These are phyloP conservation scores for Amniculicola lignicola DNA, from an alignment of 495 filamentous ascomycete species.

Conservation along the genomic window DNA sequence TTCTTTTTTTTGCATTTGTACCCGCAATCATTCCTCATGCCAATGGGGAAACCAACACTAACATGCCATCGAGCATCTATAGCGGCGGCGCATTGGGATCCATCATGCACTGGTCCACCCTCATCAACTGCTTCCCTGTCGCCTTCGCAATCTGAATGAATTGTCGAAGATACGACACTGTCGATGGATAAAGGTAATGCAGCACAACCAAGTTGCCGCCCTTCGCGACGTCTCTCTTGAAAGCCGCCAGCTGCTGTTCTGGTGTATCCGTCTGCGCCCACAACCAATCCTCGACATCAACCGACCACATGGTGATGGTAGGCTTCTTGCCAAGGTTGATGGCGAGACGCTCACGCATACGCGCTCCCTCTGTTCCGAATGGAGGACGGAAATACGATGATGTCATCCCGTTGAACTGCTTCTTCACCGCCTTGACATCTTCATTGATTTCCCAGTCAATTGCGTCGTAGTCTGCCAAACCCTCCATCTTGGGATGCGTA, in stretches of 20 bases:
- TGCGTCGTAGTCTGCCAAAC: slow-evolving; percentile 51
- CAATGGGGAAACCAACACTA: too few species aligned
- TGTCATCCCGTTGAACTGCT: slow-evolving; percentile 42
- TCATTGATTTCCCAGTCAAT: slow-evolving; percentile 71
- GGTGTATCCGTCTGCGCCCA: slow-evolving; percentile 66
- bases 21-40: too few species aligned
- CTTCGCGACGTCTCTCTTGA: slow-evolving; percentile 60
- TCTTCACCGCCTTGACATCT: slow-evolving; percentile 56
- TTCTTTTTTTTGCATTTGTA: too few species aligned
- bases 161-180: slow-evolving; percentile 63
- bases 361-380: slow-evolving; percentile 70
- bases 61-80: too few species aligned
- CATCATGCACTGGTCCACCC: slow-evolving; percentile 75
- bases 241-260: slow-evolving; percentile 71
- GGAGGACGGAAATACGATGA: slow-evolving; percentile 68
- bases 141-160: slow-evolving; percentile 67
- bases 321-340: slow-evolving; percentile 50
- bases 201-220: slow-evolving; percentile 74
- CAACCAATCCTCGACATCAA: slow-evolving; percentile 77
- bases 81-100: slow-evolving; percentile 62
- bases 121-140: slow-evolving; percentile 67
- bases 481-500: slow-evolving; percentile 74
- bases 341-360: slow-evolving; percentile 60
- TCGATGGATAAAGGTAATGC: slow-evolving; percentile 70
- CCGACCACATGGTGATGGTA: slow-evolving; percentile 68